Conservation (phyloP, 768 basidiomycete species). For the Lactarius hengduanensis region DNA sequence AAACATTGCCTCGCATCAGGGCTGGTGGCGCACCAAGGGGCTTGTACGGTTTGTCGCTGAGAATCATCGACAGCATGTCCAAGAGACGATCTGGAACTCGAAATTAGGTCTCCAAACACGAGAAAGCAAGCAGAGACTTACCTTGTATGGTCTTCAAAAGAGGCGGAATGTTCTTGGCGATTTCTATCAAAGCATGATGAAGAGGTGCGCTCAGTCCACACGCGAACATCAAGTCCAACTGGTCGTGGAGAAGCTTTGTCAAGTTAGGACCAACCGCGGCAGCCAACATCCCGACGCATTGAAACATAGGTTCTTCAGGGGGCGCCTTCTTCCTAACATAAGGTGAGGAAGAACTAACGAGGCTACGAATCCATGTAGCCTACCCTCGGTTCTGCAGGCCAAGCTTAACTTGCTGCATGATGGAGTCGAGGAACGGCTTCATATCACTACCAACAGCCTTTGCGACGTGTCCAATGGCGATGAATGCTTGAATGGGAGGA, state of each 20-base stretch:
- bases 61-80: slow-evolving; percentile 75
- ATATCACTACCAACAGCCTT: slow-evolving; percentile 90
- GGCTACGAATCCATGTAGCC: slow-evolving; percentile 27
- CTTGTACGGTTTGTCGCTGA: slow-evolving; percentile 83
- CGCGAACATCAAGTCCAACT: slow-evolving; percentile 94
- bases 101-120: slow-evolving; percentile 10
- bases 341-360: slow-evolving; percentile 5
- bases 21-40: slow-evolving; percentile 82
- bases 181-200: slow-evolving; percentile 76
- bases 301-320: slow-evolving; percentile 93
- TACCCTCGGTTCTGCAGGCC: slow-evolving; percentile 89
- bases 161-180: slow-evolving; percentile 86
- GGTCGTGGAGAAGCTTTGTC: slow-evolving; percentile 93
- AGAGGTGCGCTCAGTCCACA: slow-evolving; percentile 91
- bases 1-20: slow-evolving; percentile 52
- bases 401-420: slow-evolving; percentile 85
- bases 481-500: slow-evolving; percentile 63
- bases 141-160: slow-evolving; percentile 91
- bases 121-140: slow-evolving; percentile 33
- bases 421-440: slow-evolving; percentile 91
- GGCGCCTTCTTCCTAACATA: slow-evolving; percentile 83
- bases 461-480: slow-evolving; percentile 95
- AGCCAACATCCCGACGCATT: slow-evolving; percentile 96
- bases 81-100: slow-evolving; percentile 72
- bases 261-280: slow-evolving; percentile 93